Conservation (phyloP, 176 grass and related monocot genomes). For the Otatea glauca region DNA sequence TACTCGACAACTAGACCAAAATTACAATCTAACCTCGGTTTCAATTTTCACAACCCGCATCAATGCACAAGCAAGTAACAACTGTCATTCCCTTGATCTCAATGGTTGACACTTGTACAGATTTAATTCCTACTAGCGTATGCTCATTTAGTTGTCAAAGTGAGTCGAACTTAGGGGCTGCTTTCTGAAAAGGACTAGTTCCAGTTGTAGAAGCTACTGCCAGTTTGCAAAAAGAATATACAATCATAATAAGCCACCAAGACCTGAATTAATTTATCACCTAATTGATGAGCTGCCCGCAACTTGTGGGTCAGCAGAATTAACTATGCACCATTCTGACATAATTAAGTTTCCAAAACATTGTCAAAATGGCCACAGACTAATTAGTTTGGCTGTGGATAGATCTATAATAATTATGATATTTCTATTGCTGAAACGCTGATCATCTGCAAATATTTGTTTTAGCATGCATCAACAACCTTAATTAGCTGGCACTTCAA, state of each 20-base stretch:
- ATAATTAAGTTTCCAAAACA: background rate
- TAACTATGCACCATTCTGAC: background rate
- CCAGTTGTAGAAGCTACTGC: background rate
- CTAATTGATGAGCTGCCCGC: background rate
- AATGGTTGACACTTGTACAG: too few relatives aligned
- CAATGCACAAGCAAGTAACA: too few relatives aligned
- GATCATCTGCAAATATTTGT: background rate
- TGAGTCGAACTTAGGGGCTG: too few relatives aligned
- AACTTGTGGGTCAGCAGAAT: slow-evolving; percentile 10
- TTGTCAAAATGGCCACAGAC: background rate
- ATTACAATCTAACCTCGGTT: too few relatives aligned
- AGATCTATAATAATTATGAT: background rate
- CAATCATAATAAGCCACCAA: background rate
- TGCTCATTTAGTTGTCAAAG: too few relatives aligned
- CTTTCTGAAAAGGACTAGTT: background rate
- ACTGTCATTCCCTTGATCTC: too few relatives aligned
- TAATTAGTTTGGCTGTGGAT: background rate
- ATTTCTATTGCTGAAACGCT: slow-evolving; percentile 14
- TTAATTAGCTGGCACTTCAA: background rate
- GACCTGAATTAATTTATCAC: background rate
- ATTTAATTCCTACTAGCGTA: background rate
- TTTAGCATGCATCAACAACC: slow-evolving; percentile 1
- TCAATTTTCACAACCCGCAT: too few relatives aligned
- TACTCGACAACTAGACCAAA: too few relatives aligned
- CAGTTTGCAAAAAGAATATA: background rate